Base-by-base conservation (phyloP, 345 rosid species). In the Psidium friedrichsthalianum region DNA sequence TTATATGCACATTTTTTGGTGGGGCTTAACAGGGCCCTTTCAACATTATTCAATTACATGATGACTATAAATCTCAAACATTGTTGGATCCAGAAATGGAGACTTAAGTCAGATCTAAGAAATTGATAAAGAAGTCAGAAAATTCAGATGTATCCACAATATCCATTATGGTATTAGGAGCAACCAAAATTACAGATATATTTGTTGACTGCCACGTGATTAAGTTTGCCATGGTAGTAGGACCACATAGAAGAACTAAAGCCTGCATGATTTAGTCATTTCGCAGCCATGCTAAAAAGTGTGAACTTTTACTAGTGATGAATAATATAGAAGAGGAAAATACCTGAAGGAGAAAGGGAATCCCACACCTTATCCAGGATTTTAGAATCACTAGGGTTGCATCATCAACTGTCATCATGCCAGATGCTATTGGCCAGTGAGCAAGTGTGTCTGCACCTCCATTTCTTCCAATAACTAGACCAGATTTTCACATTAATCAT, bases 361-460 rank as follows among this genome's bases (percentile, higher is more conserved):
- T 89, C 92, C 98, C 99, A 94, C 82, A 92, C 84, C 89, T 90
- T 94, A 86, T 94, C 99, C 84, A 96, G 89, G 90, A 95, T 87
- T 93, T 95, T 89, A 96, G 82, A 90, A 96, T 93, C 92, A 89
- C 93, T 91, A 93, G 92, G 86, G 93, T 91, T 83, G 99, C 96
- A 88, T 92, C 96, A 83, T 91, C 94, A 86, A 95, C 88, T 51
- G 94, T 92, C 94, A 95, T 87, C 91, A 96, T 89, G 83, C 94
- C 91, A 82, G 96, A 86, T 85, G 94, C 89, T 84, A 90, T 94
- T 85, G 99, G 98, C 99, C 98, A 96, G 88, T 96, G 98, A 92
- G 98, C 94, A 89, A 95, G 98, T 83, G 99, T 93, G 88, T 96
- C 98, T 91, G 93, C 99, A 89, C 99, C 99, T 78, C 96, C 93